Percentiles rank a stretch among this genome's conserved stretches.
Conservation (phyloP, 192 early-diverging fungal genomes). For the Rhizophagus prolifer region DNA sequence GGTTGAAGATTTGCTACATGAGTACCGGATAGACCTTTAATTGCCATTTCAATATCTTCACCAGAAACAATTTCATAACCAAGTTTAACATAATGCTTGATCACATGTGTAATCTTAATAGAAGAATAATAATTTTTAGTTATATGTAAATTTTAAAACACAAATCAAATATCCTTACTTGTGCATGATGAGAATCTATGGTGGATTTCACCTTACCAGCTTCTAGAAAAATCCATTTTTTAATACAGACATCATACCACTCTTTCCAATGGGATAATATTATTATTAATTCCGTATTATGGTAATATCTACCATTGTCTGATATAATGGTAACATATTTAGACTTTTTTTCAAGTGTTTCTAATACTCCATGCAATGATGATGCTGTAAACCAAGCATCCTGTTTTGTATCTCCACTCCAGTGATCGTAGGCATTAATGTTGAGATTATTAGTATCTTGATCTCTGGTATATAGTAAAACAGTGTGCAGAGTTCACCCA, state of each 20-base stretch:
- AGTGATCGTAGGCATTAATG: not conserved
- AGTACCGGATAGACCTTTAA: too few relatives aligned
- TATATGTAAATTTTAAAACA: too few relatives aligned
- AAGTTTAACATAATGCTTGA: not conserved
- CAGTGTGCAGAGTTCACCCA: not conserved
- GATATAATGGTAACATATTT: not conserved
- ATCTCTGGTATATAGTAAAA: not conserved
- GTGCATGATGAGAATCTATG: not conserved
- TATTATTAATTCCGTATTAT: not conserved
- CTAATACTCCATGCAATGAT: not conserved
- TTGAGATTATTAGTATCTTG: not conserved
- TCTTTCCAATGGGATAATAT: not conserved
- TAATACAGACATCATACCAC: not conserved
- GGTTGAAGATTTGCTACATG: too few relatives aligned
- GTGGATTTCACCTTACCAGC: not conserved
- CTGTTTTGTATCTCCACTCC: not conserved
- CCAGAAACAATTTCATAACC: not conserved
- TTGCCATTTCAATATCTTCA: not conserved
- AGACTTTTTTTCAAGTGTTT: not conserved
- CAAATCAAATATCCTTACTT: too few relatives aligned
- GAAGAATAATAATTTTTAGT: not conserved
- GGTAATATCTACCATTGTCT: not conserved
- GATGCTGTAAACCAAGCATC: conserved; percentile 3
- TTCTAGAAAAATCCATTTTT: not conserved
- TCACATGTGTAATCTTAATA: not conserved